Evolutionary conservation across 768 basidiomycete species (phyloP), one percentile per base, ranked within the genome.

Genomic region (Kwoniella heveanensis): DNA sequence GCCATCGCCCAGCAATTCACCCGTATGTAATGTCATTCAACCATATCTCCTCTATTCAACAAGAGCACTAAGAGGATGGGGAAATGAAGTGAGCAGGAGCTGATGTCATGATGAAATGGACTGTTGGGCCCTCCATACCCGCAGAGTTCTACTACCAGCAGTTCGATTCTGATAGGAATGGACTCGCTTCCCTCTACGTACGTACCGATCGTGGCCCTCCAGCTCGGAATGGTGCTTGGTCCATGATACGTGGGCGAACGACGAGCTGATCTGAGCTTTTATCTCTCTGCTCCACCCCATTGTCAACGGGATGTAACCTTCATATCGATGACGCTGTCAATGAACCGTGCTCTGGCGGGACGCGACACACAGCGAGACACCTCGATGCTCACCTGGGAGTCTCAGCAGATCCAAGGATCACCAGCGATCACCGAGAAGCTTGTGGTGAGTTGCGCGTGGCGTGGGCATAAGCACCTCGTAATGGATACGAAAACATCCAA

Each of bases 331-430:
- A n/a, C n/a, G n/a, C n/a, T n/a, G n/a, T n/a, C n/a, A n/a, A n/a
- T n/a, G n/a, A n/a, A n/a, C n/a, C n/a, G n/a, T n/a, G n/a, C n/a
- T n/a, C n/a, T n/a, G n/a, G n/a, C n/a, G n/a, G n/a, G n/a, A n/a
- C n/a, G n/a, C n/a, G n/a, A n/a, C n/a, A 25, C 36, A 25, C 78
- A 97, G 95, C 87, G 92, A 65, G 81, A 83, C 13, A 52, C 71
- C 57, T 97, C 94, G 12, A 95, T 94, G 91, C 82, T 97, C 73
- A 86, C 88, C 7, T 97, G 85, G 80, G 93, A 83, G 65, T 87
- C 86, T 25, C 84, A 84, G 19, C 86, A 83, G 22, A 80, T 87
- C 67, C 85, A 83, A 27, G 86, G 86, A 30, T 78, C 67, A 1
- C 5, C 10, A 0, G 84, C 68, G 27, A 69, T 92, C 91, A 13